Base-by-base conservation (phyloP, 2,329 filamentous ascomycete species). In the Exutisphaerella laricina region DNA sequence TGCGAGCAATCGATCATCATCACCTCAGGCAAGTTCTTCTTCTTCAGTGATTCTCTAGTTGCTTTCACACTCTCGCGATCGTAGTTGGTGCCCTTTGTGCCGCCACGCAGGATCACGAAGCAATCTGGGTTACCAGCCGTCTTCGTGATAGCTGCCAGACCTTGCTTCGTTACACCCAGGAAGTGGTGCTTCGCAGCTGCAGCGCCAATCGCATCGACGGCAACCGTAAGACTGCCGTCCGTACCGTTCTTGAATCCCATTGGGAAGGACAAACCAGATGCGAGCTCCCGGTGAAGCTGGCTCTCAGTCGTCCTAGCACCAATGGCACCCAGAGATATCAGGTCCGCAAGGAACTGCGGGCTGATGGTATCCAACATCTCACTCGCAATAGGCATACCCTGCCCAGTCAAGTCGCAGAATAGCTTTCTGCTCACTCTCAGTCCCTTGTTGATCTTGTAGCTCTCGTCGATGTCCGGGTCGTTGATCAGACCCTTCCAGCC, bases 171-270 rank as follows among this genome's bases (percentile, higher is more conserved):
- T 37, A 98, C 92, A 68, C 89, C 90, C 76, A 98, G 85, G 75
- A 98, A 98, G 73, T 96, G 90, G 69, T 98, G 92, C 67, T 78
- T 82, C n/a, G 84, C 76, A 45, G 83, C 81, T 1, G 85, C 85
- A 21, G 68, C 66, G 32, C 90, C 92, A 64, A 97, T 96, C 23
- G 92, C 92, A 64, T 98, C 92, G 58, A 97, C 94, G 14, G 90
- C 89, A 14, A 97, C 89, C 20, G 80, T 81, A 43, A 98, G 73
- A 57, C 84, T 88, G 30, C 92, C 92, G 60, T 98, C 92, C 17
- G 92, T 98, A 49, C 92, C 92, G 69, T 98, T 98, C 80, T 98
- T 98, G 84, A 96, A 98, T 46, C 92, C 92, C 55, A 98, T 89
- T 16, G 92, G 92, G 83, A 96, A 97, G 45, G 87, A 94, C 41